Evolutionary conservation across 495 filamentous ascomycete genomes (phyloP), one percentile per base, ranked within the genome.

Genomic region (Melanomma pulvis-pyrius): DNA sequence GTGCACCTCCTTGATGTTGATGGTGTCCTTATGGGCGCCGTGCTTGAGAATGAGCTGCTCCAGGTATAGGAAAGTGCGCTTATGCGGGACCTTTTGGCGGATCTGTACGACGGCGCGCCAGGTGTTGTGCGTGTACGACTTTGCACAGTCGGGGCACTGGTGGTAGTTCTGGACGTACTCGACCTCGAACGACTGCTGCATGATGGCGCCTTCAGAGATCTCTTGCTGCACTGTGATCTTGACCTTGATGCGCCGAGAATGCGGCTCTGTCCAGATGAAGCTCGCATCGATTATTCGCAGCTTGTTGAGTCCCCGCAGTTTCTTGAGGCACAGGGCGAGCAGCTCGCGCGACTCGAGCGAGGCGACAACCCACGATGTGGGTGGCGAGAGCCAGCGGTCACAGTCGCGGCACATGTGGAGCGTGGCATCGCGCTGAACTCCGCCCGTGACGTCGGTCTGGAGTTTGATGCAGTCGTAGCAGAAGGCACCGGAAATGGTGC

Each of bases 211-310:
- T 71, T 89, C 80, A 71, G 80, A 92, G 73, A 78, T 92, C 83
- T 83, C 90, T 78, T 79, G 86, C 73, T 98, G 93, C 19, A 98
- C 85, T 0, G 92, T 96, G 72, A 98, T 90, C 79, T 96, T 96
- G 67, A 98, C 87, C 74, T 90, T 92, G 55, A 98, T 82, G 71
- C 94, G 81, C 72, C 91, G 82, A 53, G 91, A 96, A 80, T 98
- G 94, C 7, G 94, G 94, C 78, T 98, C 94, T 2, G 94, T 98
- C 94, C 94, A 98, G 68, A 97, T 91, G 74, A 98, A 98, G 71
- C 86, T 89, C 36, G 94, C 94, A 71, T 98, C 94, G 73, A 94
- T 92, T 65, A 98, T 92, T 46, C 94, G 82, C 59, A 96, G 90
- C 79, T 91, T 94, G 70, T 84, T 82, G 59, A 98, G 77, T 41